Base-by-base conservation (phyloP, 805 yeast species). In the Teunomyces pallodes region DNA sequence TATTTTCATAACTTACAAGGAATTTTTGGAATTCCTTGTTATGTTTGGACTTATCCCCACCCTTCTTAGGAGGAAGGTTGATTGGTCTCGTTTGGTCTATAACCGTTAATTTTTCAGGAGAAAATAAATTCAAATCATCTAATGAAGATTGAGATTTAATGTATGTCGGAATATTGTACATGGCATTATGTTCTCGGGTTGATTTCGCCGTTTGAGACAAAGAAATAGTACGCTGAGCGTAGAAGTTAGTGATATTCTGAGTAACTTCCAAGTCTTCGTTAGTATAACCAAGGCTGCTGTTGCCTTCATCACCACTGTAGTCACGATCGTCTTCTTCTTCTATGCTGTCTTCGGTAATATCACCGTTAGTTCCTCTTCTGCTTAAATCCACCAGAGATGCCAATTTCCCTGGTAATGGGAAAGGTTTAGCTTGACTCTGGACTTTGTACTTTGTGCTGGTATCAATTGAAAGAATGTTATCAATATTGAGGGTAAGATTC, bases 1-100 rank as follows among this genome's bases (percentile, higher is more conserved):
- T 61, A 10, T 69, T 46, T 36, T 74, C 75, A 38, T 69, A 69
- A 53, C 64, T 74, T 13, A 71, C 61, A 43, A 80, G 70, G 26
- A 74, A 54, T 64, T 69, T 70, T 41, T 74, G 67, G 47, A 84
- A 75, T 57, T 84, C 83, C 42, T 66, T 70, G 54, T 82, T 83
- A 57, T 85, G 91, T 48, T 72, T 72, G 30, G 67, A 60, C 36
- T 75, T 75, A 57, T 85, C 91, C 9, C 58, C 61, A 3, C 66
- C 58, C 35, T 72, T 69, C 60, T 85, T 85, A 5, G 90, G 90
- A 5, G 91, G 91, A 40, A 84, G 62, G 79, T 88, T 82, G 43
- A 82, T 76, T 3, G 91, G 91, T 54, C 91, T 73, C 1, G 89
- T 77, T 39, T 80, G 81, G 45, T 84, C 76, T 32, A 84, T 64